Evolutionary conservation across 768 basidiomycete genomes (phyloP).

Genomic region (Boletellus ananas): DNA sequence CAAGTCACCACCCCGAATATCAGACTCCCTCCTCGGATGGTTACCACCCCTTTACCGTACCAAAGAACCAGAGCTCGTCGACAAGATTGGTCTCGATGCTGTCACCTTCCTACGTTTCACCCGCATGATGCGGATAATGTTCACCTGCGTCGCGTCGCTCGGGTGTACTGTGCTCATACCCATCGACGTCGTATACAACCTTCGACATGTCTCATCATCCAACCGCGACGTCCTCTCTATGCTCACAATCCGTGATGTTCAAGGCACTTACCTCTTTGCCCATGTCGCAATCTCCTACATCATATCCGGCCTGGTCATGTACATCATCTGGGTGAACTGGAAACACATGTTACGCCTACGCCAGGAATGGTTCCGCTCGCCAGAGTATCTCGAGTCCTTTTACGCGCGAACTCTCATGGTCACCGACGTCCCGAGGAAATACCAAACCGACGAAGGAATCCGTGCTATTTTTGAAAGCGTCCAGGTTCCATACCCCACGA

Average conservation of each 20-base stretch:
- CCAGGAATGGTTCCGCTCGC: slow-evolving; percentile 82
- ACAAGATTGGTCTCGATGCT: slow-evolving; percentile 89
- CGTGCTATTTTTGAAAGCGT: slow-evolving; percentile 67
- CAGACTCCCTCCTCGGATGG: slow-evolving; percentile 85
- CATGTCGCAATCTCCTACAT: slow-evolving; percentile 83
- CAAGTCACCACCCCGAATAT: slow-evolving; percentile 77
- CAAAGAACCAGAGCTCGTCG: slow-evolving; percentile 84
- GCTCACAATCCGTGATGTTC: slow-evolving; percentile 83
- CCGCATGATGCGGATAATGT: slow-evolving; percentile 76
- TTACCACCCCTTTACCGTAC: slow-evolving; percentile 78
- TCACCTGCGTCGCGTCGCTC: slow-evolving; percentile 58
- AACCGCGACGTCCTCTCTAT: slow-evolving; percentile 66
- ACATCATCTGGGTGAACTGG: slow-evolving; percentile 74
- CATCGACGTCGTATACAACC: slow-evolving; percentile 81
- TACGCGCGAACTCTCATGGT: slow-evolving; percentile 91
- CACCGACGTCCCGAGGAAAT: slow-evolving; percentile 71
- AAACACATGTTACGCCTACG: slow-evolving; percentile 74
- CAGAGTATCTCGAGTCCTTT: slow-evolving; percentile 85
- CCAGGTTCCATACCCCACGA: slow-evolving; percentile 85
- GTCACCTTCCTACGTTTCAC: slow-evolving; percentile 90
- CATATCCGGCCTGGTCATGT: slow-evolving; percentile 72
- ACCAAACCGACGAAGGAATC: slow-evolving; percentile 84
- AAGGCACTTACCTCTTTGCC: slow-evolving; percentile 68
- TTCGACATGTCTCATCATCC: slow-evolving; percentile 51
- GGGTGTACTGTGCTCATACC: slow-evolving; percentile 77